Percentiles rank a stretch among this genome's conserved stretches.
phyloP scores from a whole-genome alignment of 1,139 yeast species.

The Geotrichum aggregatum region DNA sequence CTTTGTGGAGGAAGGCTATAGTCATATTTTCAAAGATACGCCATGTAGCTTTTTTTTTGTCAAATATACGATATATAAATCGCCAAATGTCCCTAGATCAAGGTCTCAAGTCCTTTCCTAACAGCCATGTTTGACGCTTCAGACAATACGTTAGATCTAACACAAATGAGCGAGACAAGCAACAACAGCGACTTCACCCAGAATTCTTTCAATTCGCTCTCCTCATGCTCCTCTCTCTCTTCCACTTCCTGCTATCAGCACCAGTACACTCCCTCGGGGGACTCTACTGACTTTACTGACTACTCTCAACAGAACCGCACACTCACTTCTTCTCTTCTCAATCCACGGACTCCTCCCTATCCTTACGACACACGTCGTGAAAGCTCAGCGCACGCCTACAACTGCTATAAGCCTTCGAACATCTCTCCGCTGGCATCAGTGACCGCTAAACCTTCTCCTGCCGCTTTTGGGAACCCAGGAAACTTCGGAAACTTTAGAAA shows the following conservation, averaged over 20 bases:
- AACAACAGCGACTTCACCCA: constrained; percentile 4
- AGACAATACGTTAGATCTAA: not conserved
- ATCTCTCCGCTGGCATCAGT: not conserved
- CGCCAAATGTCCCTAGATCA: not conserved
- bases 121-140: not conserved
- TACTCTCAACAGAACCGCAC: not conserved
- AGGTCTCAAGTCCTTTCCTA: not conserved
- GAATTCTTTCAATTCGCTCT: not conserved
- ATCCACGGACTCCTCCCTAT: not conserved
- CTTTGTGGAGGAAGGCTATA: no score
- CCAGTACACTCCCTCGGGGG: not conserved
- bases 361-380: not conserved
- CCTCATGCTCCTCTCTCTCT: constrained; percentile 2
- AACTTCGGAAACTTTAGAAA: no score
- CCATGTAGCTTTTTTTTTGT: no score
- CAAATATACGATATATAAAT: not conserved
- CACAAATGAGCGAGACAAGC: not conserved
- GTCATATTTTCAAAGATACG: no score
- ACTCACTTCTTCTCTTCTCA: not conserved
- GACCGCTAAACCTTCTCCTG: not conserved
- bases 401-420: not conserved
- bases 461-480: no score
- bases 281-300: constrained; percentile 1
- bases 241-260: not conserved
- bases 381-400: not conserved